These are phyloP conservation scores for Aquilaria sinensis DNA, from an alignment of 345 rosid genomes.

Conservation along the genomic window DNA sequence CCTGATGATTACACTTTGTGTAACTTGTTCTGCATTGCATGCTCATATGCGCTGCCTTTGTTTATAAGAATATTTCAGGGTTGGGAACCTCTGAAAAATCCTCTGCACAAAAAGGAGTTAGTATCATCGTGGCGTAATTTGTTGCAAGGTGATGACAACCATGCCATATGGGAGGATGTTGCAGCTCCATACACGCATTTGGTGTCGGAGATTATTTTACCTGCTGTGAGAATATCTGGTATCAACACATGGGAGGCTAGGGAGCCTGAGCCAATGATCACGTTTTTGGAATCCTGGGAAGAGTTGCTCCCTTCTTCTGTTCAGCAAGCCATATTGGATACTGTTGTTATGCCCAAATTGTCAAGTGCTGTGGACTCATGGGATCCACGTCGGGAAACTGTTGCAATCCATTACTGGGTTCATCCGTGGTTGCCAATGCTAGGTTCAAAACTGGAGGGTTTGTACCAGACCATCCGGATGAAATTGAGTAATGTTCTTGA, in stretches of 20 bases:
- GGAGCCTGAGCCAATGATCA: slow-evolving; percentile 94
- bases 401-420: slow-evolving; percentile 90
- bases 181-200: slow-evolving; percentile 66
- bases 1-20: slow-evolving; percentile 73
- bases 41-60: slow-evolving; percentile 67
- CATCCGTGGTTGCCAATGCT: slow-evolving; percentile 92
- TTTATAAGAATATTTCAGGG: slow-evolving; percentile 86
- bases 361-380: slow-evolving; percentile 75
- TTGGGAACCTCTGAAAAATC: slow-evolving; percentile 84
- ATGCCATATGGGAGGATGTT: slow-evolving; percentile 70
- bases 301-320: slow-evolving; percentile 61
- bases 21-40: slow-evolving; percentile 71
- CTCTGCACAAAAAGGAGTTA: slow-evolving; percentile 52
- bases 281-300: slow-evolving; percentile 84
- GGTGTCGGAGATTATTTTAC: slow-evolving; percentile 70
- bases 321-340: slow-evolving; percentile 49
- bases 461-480: slow-evolving; percentile 70
- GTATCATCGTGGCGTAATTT: slow-evolving; percentile 63
- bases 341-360: slow-evolving; percentile 70
- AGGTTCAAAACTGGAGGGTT: slow-evolving; percentile 70
- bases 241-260: slow-evolving; percentile 88
- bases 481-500: slow-evolving; percentile 83
- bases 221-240: slow-evolving; percentile 82
- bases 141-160: slow-evolving; percentile 54
- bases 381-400: slow-evolving; percentile 77